phyloP scores from a whole-genome alignment of 176 grass and related monocot species.

The Microstegium vimineum region DNA sequence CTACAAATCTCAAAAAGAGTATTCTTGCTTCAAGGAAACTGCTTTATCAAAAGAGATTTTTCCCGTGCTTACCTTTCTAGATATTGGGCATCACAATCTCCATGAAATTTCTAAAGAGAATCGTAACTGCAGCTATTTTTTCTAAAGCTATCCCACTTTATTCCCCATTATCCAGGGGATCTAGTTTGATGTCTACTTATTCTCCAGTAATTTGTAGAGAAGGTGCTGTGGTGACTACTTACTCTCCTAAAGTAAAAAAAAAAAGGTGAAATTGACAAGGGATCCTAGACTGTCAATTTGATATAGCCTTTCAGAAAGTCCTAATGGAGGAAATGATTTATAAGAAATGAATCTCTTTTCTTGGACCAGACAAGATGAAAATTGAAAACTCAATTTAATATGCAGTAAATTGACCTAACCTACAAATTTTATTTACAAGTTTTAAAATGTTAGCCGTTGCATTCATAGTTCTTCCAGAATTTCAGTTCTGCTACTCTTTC shows the following conservation, averaged over 20 bases:
- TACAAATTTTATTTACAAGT: not conserved
- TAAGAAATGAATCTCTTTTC: not conserved
- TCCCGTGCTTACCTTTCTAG: not conserved
- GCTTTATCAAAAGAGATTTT: not conserved
- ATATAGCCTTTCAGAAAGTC: not conserved
- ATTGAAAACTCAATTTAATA: not conserved
- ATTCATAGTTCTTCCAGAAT: not conserved
- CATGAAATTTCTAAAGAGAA: not conserved
- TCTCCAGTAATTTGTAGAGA: not conserved
- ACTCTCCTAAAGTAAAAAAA: not conserved
- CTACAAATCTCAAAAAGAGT: not conserved
- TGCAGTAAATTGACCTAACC: not conserved
- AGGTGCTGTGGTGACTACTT: not conserved
- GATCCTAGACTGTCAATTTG: not conserved
- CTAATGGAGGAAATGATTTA: not conserved
- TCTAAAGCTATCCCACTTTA: slow-evolving; percentile 14
- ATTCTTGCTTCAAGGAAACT: not conserved
- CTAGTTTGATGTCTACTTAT: not conserved
- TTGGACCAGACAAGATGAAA: not conserved
- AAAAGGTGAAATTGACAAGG: not conserved
- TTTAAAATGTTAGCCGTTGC: not conserved
- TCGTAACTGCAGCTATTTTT: not conserved
- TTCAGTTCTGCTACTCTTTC: not conserved
- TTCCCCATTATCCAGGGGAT: not conserved
- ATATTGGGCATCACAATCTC: slow-evolving; percentile 17